Percentiles rank a stretch among this genome's conserved stretches.
Conservation (phyloP, 495 filamentous ascomycete species). For the Annulohypoxylon bovei region DNA sequence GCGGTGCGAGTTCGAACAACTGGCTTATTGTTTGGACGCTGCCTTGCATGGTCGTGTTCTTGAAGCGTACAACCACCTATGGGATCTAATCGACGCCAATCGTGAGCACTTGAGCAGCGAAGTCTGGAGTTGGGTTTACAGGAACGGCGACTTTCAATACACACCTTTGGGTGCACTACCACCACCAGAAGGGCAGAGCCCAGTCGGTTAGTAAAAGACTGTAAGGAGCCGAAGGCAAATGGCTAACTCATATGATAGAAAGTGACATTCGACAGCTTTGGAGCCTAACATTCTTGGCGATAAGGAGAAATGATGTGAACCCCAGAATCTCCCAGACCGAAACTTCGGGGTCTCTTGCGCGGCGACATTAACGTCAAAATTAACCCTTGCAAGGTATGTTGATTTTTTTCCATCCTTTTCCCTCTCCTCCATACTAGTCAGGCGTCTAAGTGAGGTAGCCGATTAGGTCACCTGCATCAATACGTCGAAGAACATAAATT, state of each 20-base stretch:
- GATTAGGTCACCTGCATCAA: conserved; percentile 16
- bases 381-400: conserved; percentile 13
- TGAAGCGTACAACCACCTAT: conserved; percentile 67
- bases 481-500: conserved; percentile 21
- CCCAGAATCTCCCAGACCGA: not conserved
- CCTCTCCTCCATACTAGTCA: not conserved
- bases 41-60: conserved; percentile 60
- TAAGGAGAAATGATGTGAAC: conserved; percentile 51
- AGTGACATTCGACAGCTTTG: conserved; percentile 65
- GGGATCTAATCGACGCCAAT: conserved; percentile 69
- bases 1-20: conserved; percentile 52
- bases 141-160: conserved; percentile 57
- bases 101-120: conserved; percentile 62
- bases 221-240: conserved; percentile 4
- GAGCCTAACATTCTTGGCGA: conserved; percentile 66
- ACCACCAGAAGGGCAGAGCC: conserved; percentile 59
- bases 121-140: conserved; percentile 72
- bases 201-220: conserved; percentile 39
- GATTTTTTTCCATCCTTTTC: not conserved
- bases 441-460: not conserved
- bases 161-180: conserved; percentile 63
- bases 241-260: conserved; percentile 47
- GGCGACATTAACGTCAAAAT: not conserved
- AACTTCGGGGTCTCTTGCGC: not conserved
- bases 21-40: conserved; percentile 61